A percentile compares a stretch with the other conserved stretches of the same genome.
Evolutionary conservation across 2,329 filamentous ascomycete genomes (phyloP).

Genomic region (Colletotrichum theobromicola): DNA sequence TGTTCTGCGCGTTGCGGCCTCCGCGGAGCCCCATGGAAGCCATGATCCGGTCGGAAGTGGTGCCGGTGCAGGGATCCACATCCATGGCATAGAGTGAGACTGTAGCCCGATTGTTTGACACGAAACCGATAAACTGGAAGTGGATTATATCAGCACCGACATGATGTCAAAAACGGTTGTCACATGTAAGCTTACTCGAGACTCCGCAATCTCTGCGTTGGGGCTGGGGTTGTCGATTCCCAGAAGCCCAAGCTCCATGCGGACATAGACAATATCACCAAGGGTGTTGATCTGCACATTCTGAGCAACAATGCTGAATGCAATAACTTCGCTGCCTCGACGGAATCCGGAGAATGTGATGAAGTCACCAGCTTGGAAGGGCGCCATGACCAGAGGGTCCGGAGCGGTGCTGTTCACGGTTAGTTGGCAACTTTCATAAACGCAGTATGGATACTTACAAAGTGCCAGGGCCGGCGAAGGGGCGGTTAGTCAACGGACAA

Average conservation of each 20-base stretch:
- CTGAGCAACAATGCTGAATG: conserved; percentile 39
- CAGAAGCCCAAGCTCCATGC: conserved; percentile 38
- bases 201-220: conserved; percentile 39
- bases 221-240: conserved; percentile 39
- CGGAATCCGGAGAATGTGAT: conserved; percentile 38
- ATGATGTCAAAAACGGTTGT: not conserved
- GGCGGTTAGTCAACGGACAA: conserved; percentile 41
- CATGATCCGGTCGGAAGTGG: conserved; percentile 36
- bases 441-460: conserved; percentile 29
- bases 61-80: conserved; percentile 40
- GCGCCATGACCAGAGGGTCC: conserved; percentile 39
- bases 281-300: conserved; percentile 41
- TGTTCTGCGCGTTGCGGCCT: conserved; percentile 38
- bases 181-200: conserved; percentile 30
- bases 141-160: not conserved
- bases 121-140: conserved; percentile 35
- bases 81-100: conserved; percentile 40
- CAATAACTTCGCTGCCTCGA: conserved; percentile 34
- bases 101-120: conserved; percentile 36
- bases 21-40: conserved; percentile 34
- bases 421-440: not conserved
- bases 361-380: conserved; percentile 40
- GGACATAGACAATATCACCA: conserved; percentile 35
- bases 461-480: conserved; percentile 34
- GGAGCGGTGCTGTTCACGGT: conserved; percentile 31